Conservation (phyloP, 441 rosid genomes). For the Eutrema salsugineum region DNA sequence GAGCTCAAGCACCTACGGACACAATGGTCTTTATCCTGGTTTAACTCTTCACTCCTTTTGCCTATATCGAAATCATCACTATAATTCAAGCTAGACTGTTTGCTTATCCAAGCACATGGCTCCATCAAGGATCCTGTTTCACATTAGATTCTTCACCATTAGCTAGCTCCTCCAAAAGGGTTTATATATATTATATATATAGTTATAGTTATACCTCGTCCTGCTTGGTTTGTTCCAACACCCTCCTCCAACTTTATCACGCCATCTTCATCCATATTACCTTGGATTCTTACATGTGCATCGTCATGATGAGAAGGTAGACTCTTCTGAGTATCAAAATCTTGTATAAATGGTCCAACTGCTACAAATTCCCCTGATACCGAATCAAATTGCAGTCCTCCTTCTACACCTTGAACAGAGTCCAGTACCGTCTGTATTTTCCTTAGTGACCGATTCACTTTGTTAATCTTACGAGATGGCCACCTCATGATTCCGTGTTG, state of each 20-base stretch:
- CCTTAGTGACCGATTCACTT: conserved; percentile 79
- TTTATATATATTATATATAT: background rate
- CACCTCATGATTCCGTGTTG: conserved; percentile 94
- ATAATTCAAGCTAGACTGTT: conserved; percentile 17
- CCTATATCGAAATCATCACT: conserved; percentile 26
- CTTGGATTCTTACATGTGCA: conserved; percentile 8
- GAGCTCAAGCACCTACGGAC: conserved; percentile 38
- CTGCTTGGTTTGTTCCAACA: background rate
- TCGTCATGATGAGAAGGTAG: conserved; percentile 30
- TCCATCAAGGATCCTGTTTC: conserved; percentile 32
- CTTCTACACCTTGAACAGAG: conserved; percentile 92
- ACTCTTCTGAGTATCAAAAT: conserved; percentile 36
- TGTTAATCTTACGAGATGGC: conserved; percentile 96
- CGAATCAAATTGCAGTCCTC: conserved; percentile 77
- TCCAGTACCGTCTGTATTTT: conserved; percentile 83
- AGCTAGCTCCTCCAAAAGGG: conserved; percentile 3
- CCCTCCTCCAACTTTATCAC: conserved; percentile 22
- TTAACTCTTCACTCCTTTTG: conserved; percentile 33
- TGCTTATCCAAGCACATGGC: conserved; percentile 31
- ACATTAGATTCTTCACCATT: conserved; percentile 15
- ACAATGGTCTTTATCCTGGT: conserved; percentile 32
- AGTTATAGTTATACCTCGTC: background rate
- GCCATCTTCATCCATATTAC: conserved; percentile 32
- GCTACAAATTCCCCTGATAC: conserved; percentile 70
- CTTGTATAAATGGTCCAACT: conserved; percentile 44